Evolutionary conservation across 495 filamentous ascomycete genomes (phyloP), one percentile per base, ranked within the genome.

Genomic region (Podospora conica): DNA sequence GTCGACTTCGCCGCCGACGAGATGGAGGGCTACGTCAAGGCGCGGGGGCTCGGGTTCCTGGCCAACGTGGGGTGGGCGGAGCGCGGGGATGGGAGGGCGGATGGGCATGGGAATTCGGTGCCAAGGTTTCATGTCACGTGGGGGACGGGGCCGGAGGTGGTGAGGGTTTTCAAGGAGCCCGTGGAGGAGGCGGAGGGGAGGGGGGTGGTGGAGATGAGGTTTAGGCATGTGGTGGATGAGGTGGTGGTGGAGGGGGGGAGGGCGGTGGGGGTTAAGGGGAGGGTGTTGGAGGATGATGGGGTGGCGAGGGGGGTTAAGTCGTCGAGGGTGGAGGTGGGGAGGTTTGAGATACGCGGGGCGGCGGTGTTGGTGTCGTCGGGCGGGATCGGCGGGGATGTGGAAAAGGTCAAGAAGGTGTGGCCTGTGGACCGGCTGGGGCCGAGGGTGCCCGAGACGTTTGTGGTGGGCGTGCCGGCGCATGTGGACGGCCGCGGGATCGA

Each of bases 401-500:
- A 83, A 21, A 76, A 78, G n/a, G 81, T 84, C 56, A 83, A 80
- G 67, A 71, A 73, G 53, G 70, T 68, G 20, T 84, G 82, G 82
- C 81, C 81, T 0, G 62, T 79, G 8, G 78, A 83, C 25, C 73
- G 81, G 0, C 71, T 83, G 9, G 82, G 82, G 0, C 79, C 80
- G 8, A 77, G 72, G 27, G 72, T 81, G 4, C 81, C 82, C 1
- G 64, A 79, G 53, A 75, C 76, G 33, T 82, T 84, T 61, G 82
- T 84, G 31, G 68, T 82, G 20, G 82, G 82, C 15, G 81, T 84
- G 33, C 82, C 82, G 0, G 79, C 78, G 10, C 80, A 84, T 56
- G 82, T 84, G 12, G 82, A 83, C 63, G 82, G 82, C 11, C 75
- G 82, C 55, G 83, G 83, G 80, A 76, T 84, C 22, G 81, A 74